These are phyloP conservation scores for Oryza rufipogon DNA, from an alignment of 176 grass and related monocot species.

Conservation along the genomic window DNA sequence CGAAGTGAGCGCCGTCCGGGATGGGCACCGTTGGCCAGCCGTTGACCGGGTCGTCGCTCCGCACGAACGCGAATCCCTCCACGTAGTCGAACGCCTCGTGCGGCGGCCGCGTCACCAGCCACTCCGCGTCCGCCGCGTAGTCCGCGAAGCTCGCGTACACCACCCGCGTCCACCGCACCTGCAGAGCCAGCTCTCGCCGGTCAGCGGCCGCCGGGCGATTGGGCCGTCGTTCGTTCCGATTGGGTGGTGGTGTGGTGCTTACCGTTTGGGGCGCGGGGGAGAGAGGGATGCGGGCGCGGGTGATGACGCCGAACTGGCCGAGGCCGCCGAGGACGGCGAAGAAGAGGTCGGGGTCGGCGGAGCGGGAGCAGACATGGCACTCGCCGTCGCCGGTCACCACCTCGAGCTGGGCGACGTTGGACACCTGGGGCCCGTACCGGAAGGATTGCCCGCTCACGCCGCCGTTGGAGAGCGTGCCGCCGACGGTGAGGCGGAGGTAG, in stretches of 20 bases:
- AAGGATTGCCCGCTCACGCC: constrained; percentile 93
- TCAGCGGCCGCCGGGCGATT: background rate
- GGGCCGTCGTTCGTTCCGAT: background rate
- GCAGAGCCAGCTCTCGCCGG: background rate
- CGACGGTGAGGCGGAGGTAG: constrained; percentile 91
- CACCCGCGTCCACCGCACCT: constrained; percentile 77
- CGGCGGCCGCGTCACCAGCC: constrained; percentile 58
- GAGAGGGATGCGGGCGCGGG: constrained; percentile 80
- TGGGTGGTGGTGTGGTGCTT: background rate
- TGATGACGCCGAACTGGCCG: constrained; percentile 97
- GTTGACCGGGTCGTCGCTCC: constrained; percentile 71
- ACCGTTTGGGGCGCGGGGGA: constrained; percentile 63
- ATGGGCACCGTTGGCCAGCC: constrained; percentile 83
- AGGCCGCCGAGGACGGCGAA: constrained; percentile 85
- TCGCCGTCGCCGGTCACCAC: constrained; percentile 69
- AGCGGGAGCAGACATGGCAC: constrained; percentile 60
- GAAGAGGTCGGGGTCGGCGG: constrained; percentile 67
- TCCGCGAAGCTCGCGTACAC: constrained; percentile 78
- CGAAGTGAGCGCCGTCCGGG: constrained; percentile 52
- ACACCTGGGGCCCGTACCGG: constrained; percentile 82
- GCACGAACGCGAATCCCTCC: constrained; percentile 83
- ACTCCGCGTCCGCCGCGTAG: constrained; percentile 82
- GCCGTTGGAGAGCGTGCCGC: constrained; percentile 91
- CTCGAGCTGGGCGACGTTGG: constrained; percentile 85
- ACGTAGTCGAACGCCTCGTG: constrained; percentile 71